A percentile compares a stretch with the other conserved stretches of the same genome.
Evolutionary conservation across 1,139 yeast genomes (phyloP).

Genomic region (Casaregolazyma suthepensis): DNA sequence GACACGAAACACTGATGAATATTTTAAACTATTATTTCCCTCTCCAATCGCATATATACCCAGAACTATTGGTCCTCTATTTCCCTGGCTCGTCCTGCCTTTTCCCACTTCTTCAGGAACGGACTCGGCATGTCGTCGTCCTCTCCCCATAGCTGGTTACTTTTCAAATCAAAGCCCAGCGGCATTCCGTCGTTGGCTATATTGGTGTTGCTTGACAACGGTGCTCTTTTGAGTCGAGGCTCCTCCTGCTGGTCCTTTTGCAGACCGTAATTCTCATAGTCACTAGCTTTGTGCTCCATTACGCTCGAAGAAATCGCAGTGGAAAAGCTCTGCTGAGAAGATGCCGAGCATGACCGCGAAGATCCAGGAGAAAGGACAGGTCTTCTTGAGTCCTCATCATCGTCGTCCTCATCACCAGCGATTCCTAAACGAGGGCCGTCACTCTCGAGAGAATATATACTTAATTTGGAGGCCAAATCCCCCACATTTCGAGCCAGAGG

Average conservation of each 20-base stretch:
- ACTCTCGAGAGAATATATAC: background rate
- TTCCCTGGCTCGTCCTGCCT: slow-evolving; percentile 2
- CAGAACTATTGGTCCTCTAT: background rate
- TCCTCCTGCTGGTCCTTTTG: slow-evolving; percentile 19
- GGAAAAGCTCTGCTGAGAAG: slow-evolving; percentile 4
- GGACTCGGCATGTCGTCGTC: slow-evolving; percentile 29
- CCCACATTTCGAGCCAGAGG: background rate
- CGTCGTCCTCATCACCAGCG: background rate
- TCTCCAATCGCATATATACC: background rate
- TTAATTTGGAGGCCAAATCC: background rate
- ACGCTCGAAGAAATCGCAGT: slow-evolving; percentile 7
- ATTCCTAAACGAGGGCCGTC: background rate
- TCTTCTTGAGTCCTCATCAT: background rate
- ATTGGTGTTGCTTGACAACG: slow-evolving; percentile 16
- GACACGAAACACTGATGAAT: background rate
- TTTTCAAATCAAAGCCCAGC: background rate
- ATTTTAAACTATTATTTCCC: background rate
- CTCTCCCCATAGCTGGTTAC: slow-evolving; percentile 21
- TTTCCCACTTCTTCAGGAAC: slow-evolving; percentile 35
- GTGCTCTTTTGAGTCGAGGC: slow-evolving; percentile 12
- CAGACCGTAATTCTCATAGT: slow-evolving; percentile 3
- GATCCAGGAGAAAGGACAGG: background rate
- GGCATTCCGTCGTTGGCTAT: slow-evolving; percentile 10
- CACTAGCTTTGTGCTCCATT: background rate
- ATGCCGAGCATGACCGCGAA: slow-evolving; percentile 3